Conservation (phyloP, 1,284 basidiomycete genomes). For the Boletus austroedulis region DNA sequence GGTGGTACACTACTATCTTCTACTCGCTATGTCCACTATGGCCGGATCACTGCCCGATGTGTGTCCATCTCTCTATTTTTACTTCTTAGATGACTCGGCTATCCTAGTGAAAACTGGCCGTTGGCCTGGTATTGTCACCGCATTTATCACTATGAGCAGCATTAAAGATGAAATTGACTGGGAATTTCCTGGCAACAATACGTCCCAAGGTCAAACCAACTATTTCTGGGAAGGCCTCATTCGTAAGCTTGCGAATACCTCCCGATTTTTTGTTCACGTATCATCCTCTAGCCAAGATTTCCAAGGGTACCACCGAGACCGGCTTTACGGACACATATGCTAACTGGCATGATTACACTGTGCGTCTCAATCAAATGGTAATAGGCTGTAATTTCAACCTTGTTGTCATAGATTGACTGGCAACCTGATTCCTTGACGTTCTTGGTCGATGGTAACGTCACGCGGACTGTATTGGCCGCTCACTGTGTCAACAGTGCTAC, state of each 20-base stretch:
- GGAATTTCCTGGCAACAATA: slow-evolving; percentile 70
- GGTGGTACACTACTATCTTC: slow-evolving; percentile 76
- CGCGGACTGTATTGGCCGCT: slow-evolving; percentile 63
- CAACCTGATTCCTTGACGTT: slow-evolving; percentile 64
- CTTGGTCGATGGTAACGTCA: slow-evolving; percentile 64
- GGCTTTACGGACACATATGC: slow-evolving; percentile 58
- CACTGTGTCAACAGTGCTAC: slow-evolving; percentile 50
- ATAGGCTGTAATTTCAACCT: neutral
- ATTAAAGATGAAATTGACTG: slow-evolving; percentile 87
- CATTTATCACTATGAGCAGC: slow-evolving; percentile 83
- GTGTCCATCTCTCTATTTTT: slow-evolving; percentile 27
- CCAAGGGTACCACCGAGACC: slow-evolving; percentile 45
- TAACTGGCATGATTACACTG: slow-evolving; percentile 77
- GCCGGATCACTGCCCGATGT: slow-evolving; percentile 68
- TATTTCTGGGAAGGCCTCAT: slow-evolving; percentile 76
- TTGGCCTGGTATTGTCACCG: slow-evolving; percentile 76
- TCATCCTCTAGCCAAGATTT: slow-evolving; percentile 36
- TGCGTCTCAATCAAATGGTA: slow-evolving; percentile 35
- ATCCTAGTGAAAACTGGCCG: slow-evolving; percentile 61
- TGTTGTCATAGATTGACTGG: slow-evolving; percentile 65
- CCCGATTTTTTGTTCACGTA: neutral
- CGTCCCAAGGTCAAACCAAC: slow-evolving; percentile 69
- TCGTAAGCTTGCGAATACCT: slow-evolving; percentile 46
- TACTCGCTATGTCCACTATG: slow-evolving; percentile 81
- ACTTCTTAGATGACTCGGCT: neutral